Conservation (phyloP, 768 basidiomycete species). For the Hygrocybe coccinea region DNA sequence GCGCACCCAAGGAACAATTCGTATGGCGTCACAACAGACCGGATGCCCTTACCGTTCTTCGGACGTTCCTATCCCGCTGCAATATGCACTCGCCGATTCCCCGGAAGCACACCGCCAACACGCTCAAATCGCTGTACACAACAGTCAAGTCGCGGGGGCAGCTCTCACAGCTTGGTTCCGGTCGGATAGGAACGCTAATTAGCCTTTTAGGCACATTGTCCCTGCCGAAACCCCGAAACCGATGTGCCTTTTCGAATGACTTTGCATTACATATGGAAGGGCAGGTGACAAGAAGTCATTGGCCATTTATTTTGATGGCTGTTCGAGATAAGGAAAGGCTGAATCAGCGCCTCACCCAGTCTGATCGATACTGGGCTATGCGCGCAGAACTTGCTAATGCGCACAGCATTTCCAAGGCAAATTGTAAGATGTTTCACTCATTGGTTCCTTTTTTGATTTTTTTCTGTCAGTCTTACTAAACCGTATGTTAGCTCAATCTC, state of each 20-base stretch:
- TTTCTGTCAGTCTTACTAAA: slow-evolving; percentile 20
- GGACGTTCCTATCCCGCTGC: slow-evolving; percentile 19
- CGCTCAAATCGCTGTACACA: slow-evolving; percentile 38
- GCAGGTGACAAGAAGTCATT: slow-evolving; percentile 39
- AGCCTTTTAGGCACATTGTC: slow-evolving; percentile 50
- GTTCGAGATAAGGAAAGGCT: slow-evolving; percentile 1
- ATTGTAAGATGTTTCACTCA: slow-evolving; percentile 15
- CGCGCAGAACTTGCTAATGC: slow-evolving; percentile 37
- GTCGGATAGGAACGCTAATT: slow-evolving; percentile 36
- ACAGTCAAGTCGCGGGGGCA: slow-evolving; percentile 31
- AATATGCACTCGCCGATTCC: slow-evolving; percentile 14
- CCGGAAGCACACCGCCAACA: slow-evolving; percentile 26
- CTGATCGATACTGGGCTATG: slow-evolving; percentile 66
- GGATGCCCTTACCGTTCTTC: slow-evolving; percentile 16
- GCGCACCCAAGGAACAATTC: neutral
- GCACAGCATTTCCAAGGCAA: slow-evolving; percentile 3
- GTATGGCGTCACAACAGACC: neutral
- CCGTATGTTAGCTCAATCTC: neutral
- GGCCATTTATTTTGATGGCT: slow-evolving; percentile 25
- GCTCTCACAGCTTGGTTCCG: slow-evolving; percentile 33
- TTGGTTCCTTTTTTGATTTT: neutral
- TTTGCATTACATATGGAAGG: slow-evolving; percentile 26
- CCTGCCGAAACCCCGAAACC: slow-evolving; percentile 20
- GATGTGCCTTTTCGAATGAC: slow-evolving; percentile 25
- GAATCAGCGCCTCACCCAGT: slow-evolving; percentile 18